Evolutionary conservation across 2,329 filamentous ascomycete species (phyloP).

Genomic region (Whalleya microplaca): DNA sequence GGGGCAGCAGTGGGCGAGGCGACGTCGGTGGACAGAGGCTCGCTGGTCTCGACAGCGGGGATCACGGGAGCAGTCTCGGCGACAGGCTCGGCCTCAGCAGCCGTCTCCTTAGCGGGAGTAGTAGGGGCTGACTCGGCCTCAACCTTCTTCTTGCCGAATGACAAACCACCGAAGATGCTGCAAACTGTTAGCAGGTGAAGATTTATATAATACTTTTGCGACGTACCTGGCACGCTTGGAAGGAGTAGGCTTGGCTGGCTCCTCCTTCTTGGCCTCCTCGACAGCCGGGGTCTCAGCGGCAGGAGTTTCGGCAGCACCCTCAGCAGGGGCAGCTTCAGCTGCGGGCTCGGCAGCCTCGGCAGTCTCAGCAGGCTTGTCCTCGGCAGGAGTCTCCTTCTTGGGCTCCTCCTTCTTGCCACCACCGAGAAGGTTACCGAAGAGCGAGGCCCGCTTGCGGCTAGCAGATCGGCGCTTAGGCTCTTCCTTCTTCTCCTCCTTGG

Average conservation of each 20-base stretch:
- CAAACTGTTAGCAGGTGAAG: conserved; percentile 16
- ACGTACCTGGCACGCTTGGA: conserved; percentile 57
- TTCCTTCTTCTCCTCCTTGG: conserved; percentile 60
- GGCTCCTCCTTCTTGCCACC: conserved; percentile 56
- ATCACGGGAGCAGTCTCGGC: conserved; percentile 62
- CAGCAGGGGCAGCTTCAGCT: conserved; percentile 39
- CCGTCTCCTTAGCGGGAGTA: conserved; percentile 48
- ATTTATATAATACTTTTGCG: conserved; percentile 32
- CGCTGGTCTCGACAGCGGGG: conserved; percentile 60
- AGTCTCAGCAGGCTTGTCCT: conserved; percentile 45
- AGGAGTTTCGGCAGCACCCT: conserved; percentile 16
- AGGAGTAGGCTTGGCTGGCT: conserved; percentile 51
- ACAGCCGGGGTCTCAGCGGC: conserved; percentile 39
- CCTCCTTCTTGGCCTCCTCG: conserved; percentile 41
- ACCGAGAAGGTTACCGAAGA: conserved; percentile 60
- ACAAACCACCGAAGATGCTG: conserved; percentile 59
- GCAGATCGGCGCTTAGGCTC: conserved; percentile 65
- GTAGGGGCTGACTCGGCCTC: conserved; percentile 50
- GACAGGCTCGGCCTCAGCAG: conserved; percentile 40
- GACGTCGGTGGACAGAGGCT: conserved; percentile 60
- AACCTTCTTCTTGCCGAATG: conserved; percentile 61
- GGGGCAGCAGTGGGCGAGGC: conserved; percentile 50
- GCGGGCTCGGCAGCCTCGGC: conserved; percentile 41
- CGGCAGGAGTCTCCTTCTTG: conserved; percentile 41
- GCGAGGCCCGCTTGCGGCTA: conserved; percentile 67